Conservation (phyloP, 2,329 filamentous ascomycete genomes). For the Beauveria rudraprayagi region DNA sequence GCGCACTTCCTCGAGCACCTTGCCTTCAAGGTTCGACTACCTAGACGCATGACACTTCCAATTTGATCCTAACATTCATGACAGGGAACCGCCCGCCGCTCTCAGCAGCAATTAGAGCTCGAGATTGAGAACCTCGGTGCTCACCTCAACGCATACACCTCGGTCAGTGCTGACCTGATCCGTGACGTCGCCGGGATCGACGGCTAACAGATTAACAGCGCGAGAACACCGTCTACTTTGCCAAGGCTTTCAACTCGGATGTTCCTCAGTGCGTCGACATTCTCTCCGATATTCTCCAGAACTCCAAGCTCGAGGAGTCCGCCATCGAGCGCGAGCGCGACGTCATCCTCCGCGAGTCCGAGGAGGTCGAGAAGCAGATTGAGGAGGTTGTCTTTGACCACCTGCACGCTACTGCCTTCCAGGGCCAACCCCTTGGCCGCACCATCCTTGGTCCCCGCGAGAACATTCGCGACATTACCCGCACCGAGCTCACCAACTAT, state of each 20-base stretch:
- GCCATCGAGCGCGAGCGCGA: slow-evolving; percentile 97
- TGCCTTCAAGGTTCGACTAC: slow-evolving; percentile 81
- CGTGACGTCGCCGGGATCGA: slow-evolving; percentile 14
- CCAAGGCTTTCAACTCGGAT: slow-evolving; percentile 97
- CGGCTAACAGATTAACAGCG: slow-evolving; percentile 48
- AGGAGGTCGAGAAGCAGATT: slow-evolving; percentile 99
- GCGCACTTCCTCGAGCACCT: slow-evolving; percentile 99
- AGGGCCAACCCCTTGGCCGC: slow-evolving; percentile 89
- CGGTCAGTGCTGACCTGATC: slow-evolving; percentile 53
- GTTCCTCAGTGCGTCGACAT: slow-evolving; percentile 96
- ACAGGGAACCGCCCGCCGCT: slow-evolving; percentile 85
- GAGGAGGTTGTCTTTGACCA: slow-evolving; percentile 99
- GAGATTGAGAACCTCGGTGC: slow-evolving; percentile 99
- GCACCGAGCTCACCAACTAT: slow-evolving; percentile 85
- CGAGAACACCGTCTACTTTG: slow-evolving; percentile 99
- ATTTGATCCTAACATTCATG: background rate
- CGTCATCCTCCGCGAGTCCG: slow-evolving; percentile 96
- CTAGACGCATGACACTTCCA: background rate
- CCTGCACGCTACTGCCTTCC: slow-evolving; percentile 95
- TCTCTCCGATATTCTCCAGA: slow-evolving; percentile 96
- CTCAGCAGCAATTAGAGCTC: slow-evolving; percentile 94
- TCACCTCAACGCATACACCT: slow-evolving; percentile 98
- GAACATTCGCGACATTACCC: slow-evolving; percentile 95
- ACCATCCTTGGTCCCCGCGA: slow-evolving; percentile 96
- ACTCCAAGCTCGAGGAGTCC: slow-evolving; percentile 90